A percentile compares a stretch with the other conserved stretches of the same genome.
Evolutionary conservation across 192 early-diverging fungal genomes (phyloP).

Genomic region (Linnemannia elongata): DNA sequence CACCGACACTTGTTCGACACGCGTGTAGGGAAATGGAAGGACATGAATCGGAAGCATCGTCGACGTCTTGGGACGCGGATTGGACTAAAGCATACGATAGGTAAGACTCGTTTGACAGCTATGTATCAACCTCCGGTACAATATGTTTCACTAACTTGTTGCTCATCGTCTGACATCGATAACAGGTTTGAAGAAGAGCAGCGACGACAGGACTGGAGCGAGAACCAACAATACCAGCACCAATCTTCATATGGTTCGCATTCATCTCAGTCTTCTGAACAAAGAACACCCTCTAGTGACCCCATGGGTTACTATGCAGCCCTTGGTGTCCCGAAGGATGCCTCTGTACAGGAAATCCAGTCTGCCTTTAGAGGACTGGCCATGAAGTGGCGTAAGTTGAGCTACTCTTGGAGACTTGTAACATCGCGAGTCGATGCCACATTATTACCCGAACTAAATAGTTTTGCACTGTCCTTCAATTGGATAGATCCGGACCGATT

Average conservation of each 20-base stretch:
- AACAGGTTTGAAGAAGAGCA: constrained; percentile 52
- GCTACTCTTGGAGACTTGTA: neutral
- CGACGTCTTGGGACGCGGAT: constrained; percentile 59
- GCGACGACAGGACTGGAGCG: constrained; percentile 48
- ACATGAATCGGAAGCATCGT: constrained; percentile 52
- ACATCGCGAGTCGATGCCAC: neutral
- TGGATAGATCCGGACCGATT: constrained; percentile 63
- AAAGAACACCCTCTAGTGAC: constrained; percentile 38
- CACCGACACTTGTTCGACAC: neutral
- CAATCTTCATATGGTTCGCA: constrained; percentile 25
- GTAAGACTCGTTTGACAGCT: neutral
- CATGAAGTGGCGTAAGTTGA: constrained; percentile 55
- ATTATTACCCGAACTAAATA: neutral
- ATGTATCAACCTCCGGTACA: neutral
- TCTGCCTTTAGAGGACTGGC: constrained; percentile 64
- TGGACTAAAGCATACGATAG: constrained; percentile 65
- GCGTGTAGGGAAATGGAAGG: constrained; percentile 48
- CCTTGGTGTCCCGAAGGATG: constrained; percentile 49
- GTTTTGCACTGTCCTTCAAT: neutral
- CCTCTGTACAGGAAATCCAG: constrained; percentile 63
- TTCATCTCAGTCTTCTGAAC: constrained; percentile 3
- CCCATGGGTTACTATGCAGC: constrained; percentile 61
- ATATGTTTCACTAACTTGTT: neutral
- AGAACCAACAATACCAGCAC: constrained; percentile 47
- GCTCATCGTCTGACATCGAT: neutral